phyloP scores from a whole-genome alignment of 352 stramenopile genomes.

The Phytophthora pluvialis region DNA sequence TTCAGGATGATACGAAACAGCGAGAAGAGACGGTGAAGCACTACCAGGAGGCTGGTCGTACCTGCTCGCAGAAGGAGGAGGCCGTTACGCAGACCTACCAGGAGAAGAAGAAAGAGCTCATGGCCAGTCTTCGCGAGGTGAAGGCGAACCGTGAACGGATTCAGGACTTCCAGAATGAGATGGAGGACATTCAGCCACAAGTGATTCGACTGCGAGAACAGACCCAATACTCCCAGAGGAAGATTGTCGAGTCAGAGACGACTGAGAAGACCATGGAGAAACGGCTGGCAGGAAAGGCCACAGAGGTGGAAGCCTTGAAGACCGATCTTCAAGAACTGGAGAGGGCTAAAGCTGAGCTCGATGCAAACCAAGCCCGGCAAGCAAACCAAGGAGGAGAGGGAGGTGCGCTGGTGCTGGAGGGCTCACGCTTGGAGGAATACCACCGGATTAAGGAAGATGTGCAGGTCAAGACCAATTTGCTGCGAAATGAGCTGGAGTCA shows the following conservation, averaged over 20 bases:
- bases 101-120: slow-evolving; percentile 82
- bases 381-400: slow-evolving; percentile 49
- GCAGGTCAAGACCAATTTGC: slow-evolving; percentile 70
- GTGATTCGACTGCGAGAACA: slow-evolving; percentile 90
- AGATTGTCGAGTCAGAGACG: slow-evolving; percentile 57
- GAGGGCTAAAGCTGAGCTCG: slow-evolving; percentile 60
- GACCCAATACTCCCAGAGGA: slow-evolving; percentile 83
- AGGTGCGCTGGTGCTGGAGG: slow-evolving; percentile 64
- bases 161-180: slow-evolving; percentile 80
- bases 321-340: slow-evolving; percentile 73
- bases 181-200: slow-evolving; percentile 82
- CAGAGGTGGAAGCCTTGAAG: slow-evolving; percentile 85
- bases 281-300: slow-evolving; percentile 83
- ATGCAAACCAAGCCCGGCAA: slow-evolving; percentile 45
- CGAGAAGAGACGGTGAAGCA: slow-evolving; percentile 80
- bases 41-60: slow-evolving; percentile 50
- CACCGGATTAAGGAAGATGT: slow-evolving; percentile 83
- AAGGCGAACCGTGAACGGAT: slow-evolving; percentile 74
- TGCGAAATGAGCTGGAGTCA: slow-evolving; percentile 75
- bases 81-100: slow-evolving; percentile 49
- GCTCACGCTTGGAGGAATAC: slow-evolving; percentile 77
- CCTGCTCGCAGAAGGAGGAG: slow-evolving; percentile 60
- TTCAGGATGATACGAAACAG: slow-evolving; percentile 89
- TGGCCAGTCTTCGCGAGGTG: slow-evolving; percentile 54
- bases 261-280: slow-evolving; percentile 68